phyloP scores from a whole-genome alignment of 2,329 filamentous ascomycete species.

The Penicillium thymicola region DNA sequence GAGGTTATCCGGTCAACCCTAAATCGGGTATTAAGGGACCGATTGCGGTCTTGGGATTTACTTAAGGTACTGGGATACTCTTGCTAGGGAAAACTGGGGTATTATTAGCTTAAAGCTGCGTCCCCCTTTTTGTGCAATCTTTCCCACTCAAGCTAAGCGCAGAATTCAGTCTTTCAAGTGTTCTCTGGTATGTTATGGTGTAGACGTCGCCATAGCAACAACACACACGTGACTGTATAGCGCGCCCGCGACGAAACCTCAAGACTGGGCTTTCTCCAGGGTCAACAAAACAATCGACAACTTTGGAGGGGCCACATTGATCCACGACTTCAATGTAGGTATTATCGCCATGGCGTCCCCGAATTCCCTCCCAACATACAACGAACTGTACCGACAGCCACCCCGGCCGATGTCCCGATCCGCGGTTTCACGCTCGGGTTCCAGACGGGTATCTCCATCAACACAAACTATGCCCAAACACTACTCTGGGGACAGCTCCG shows the following conservation, averaged over 20 bases:
- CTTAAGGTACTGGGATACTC: not conserved
- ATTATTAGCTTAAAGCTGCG: not conserved
- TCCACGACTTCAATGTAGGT: conserved; percentile 29
- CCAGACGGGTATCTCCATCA: conserved; percentile 34
- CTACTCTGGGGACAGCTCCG: conserved; percentile 74
- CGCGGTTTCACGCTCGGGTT: conserved; percentile 34
- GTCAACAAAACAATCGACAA: conserved; percentile 28
- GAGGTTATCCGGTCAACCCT: not conserved
- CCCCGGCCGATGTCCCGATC: conserved; percentile 38
- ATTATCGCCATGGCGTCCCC: conserved; percentile 35
- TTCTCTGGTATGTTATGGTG: conserved; percentile 12
- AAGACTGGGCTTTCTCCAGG: conserved; percentile 11
- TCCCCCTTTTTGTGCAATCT: not conserved
- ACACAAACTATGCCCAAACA: conserved; percentile 24
- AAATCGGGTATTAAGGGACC: not conserved
- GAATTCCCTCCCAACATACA: conserved; percentile 37
- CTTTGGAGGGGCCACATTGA: conserved; percentile 25
- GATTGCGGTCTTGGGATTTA: not conserved
- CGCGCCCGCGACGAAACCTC: conserved; percentile 19
- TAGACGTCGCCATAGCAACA: conserved; percentile 17
- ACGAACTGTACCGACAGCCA: conserved; percentile 34
- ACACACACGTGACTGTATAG: conserved; percentile 15
- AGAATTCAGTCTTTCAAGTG: not conserved
- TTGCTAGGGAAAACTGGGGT: not conserved
- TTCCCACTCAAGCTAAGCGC: not conserved